Base-by-base conservation (phyloP, 2,329 filamentous ascomycete genomes). In the Aspergillus sergii region DNA sequence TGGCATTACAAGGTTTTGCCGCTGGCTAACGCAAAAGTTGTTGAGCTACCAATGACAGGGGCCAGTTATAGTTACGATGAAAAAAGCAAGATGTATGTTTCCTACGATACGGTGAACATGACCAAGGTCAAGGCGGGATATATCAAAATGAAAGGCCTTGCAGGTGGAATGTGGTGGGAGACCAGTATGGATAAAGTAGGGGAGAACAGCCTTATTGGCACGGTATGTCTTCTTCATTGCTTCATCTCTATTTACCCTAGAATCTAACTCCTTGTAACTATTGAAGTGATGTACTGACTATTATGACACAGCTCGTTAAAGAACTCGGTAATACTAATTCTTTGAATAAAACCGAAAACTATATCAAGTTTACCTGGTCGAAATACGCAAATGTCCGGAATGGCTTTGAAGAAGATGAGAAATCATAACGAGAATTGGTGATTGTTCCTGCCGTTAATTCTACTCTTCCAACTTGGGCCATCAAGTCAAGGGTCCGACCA, bases 151-250 rank as follows among this genome's bases (percentile, higher is more conserved):
- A 81, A 85, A 45, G 82, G 86, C 0, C 84, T 97, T 0, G 94
- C 93, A 3, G 94, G 94, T 19, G 92, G 86, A n/a, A 97, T 97
- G 93, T 97, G 93, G 93, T 96, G 92, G 92, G 94, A 97, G 81
- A 91, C 88, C 71, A 94, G 90, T 72, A 89, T 86, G 0, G 94
- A 97, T 75, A 54, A 88, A 73, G 74, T 79, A 4, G 88, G 87
- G 0, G 76, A 76, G 10, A 80, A 83, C 0, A 94, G 91, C 69
- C 75, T 97, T 72, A 93, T 93, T 58, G 80, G 76, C 8, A 88
- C 84, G 43, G 76, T 78, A 66, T 57, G 71, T 65, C 10, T 9
- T 48, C 6, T 28, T 32, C 14, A n/a, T 1, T 6, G 16, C 10
- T 36, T 34, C 30, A 46, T n/a, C 7, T 11, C 48, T 50, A 9